These are phyloP conservation scores for Arctostaphylos glauca DNA, from an alignment of 148 eudicot species.

Conservation along the genomic window DNA sequence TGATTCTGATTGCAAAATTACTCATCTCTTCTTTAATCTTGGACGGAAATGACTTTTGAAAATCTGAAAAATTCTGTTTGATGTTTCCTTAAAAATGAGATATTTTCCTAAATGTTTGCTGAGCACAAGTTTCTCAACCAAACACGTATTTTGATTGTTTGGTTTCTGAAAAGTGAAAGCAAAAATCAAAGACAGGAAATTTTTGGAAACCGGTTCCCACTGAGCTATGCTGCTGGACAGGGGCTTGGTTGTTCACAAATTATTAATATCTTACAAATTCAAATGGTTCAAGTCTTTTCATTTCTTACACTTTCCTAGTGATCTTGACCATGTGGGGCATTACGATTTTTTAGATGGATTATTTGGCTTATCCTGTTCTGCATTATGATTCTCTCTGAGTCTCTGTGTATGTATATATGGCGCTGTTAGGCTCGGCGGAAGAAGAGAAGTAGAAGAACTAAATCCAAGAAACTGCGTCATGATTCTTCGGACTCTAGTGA, in stretches of 20 bases:
- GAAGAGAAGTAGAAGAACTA: slow-evolving; percentile 49
- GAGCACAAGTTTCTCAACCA: neutral
- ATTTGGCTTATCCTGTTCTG: neutral
- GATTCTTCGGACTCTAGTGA: slow-evolving; percentile 46
- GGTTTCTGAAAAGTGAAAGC: neutral
- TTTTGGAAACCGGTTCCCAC: neutral
- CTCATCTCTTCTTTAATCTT: neutral
- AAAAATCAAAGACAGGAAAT: neutral
- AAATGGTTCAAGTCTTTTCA: neutral
- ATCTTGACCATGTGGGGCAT: neutral
- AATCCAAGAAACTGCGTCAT: slow-evolving; percentile 52
- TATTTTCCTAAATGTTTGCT: neutral
- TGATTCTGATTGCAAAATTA: neutral
- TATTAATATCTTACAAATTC: no score
- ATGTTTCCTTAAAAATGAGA: neutral
- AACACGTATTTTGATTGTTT: neutral
- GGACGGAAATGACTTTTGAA: neutral
- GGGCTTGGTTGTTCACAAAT: neutral
- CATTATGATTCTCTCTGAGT: neutral
- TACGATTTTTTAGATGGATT: neutral
- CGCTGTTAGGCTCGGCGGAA: slow-evolving; percentile 48
- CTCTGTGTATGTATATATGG: slow-evolving; percentile 13
- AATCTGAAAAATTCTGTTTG: no score
- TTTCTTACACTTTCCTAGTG: neutral
- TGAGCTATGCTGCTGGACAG: neutral